Evolutionary conservation across 2,329 filamentous ascomycete species (phyloP).

Genomic region (Escovopsis sp.): DNA sequence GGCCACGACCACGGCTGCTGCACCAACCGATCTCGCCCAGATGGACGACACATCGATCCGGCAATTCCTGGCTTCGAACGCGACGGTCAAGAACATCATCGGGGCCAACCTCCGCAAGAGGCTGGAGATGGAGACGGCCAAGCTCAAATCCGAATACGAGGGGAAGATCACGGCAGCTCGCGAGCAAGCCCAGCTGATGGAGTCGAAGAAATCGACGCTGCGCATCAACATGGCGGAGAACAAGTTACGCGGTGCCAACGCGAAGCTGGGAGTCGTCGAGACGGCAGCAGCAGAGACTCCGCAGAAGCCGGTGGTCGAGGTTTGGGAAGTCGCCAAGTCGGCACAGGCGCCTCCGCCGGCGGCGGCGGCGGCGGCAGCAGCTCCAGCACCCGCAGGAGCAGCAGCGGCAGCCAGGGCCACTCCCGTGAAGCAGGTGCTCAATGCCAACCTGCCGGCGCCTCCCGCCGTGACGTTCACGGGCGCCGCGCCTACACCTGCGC

Average conservation of each 20-base stretch:
- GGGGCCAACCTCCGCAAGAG: constrained; percentile 54
- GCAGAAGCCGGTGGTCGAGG: constrained; percentile 66
- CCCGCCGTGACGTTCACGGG: constrained; percentile 1
- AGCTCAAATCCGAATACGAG: constrained; percentile 41
- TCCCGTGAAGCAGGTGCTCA: constrained; percentile 11
- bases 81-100: constrained; percentile 43
- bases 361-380: constrained; percentile 7
- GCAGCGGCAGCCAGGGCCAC: constrained; percentile 9
- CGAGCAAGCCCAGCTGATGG: constrained; percentile 55
- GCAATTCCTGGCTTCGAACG: constrained; percentile 40
- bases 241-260: constrained; percentile 45
- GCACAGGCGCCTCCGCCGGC: constrained; percentile 17
- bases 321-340: constrained; percentile 67
- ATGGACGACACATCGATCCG: constrained; percentile 42
- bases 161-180: constrained; percentile 37
- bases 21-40: constrained; percentile 26
- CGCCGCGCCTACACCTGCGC: constrained; percentile 1
- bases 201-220: constrained; percentile 58
- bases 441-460: constrained; percentile 7
- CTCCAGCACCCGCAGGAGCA: constrained; percentile 5
- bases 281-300: constrained; percentile 77
- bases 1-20: constrained; percentile 19
- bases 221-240: constrained; percentile 71
- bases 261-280: constrained; percentile 66
- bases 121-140: constrained; percentile 49